Base-by-base conservation (phyloP, 2,329 filamentous ascomycete species). In the Arthroderma sp. region DNA sequence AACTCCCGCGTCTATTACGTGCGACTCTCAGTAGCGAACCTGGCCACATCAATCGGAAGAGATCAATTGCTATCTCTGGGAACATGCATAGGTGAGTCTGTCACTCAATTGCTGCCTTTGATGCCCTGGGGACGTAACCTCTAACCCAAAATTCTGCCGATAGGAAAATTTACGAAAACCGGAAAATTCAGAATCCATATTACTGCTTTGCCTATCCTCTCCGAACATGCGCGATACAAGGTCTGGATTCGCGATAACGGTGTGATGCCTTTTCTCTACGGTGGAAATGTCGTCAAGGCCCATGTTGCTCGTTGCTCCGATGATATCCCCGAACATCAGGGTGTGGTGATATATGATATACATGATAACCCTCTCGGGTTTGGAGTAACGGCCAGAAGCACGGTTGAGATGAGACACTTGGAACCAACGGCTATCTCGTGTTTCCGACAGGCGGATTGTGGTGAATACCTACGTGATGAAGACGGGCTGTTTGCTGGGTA, bases 241-340 rank as follows among this genome's bases (percentile, higher is more conserved):
- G 80, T 96, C 55, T 96, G 88, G 87, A 82, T 98, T 54, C 93
- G 93, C 68, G 77, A 81, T 48, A 96, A 96, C 66, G 91, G 91
- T 54, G 88, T 93, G 59, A 94, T 95, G 87, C 89, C 91, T 1
- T 96, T 94, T 64, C 69, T 98, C 39, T 98, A 96, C 66, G 91
- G 91, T 43, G 85, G 86, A 46, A 88, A 96, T 64, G 74, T 94
- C 43, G 78, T 93, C 54, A 86, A 86, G 64, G 83, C 82, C 30
- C 83, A 87, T 62, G 77, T 91, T 11, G 86, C 86, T 15, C 70
- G 87, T 50, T 89, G 84, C 80, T 84, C 80, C 36, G 87, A 94
- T 58, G 89, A 96, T 69, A 88, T 83, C 56, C 88, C 89, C 0
- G 87, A 94, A 66, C 88, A 96, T 66, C 82, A 87, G 56, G 91